These are phyloP conservation scores for Calonectria fujianensis DNA, from an alignment of 2,329 filamentous ascomycete species.

Conservation along the genomic window DNA sequence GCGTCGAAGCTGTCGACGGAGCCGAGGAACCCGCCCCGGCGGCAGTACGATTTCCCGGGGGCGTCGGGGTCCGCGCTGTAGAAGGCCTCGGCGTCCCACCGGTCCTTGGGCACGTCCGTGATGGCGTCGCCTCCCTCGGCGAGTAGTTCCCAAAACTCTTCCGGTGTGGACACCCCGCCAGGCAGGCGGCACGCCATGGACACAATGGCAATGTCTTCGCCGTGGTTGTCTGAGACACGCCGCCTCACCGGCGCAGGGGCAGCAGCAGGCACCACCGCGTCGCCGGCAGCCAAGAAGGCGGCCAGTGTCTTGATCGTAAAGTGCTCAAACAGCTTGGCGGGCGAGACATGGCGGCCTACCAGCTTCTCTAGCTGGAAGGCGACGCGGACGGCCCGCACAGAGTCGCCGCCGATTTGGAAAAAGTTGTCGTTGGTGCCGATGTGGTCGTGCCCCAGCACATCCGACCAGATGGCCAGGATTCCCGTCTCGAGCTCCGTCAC, in stretches of 20 bases:
- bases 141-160: background rate
- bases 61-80: background rate
- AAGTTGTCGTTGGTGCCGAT: background rate
- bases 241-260: background rate
- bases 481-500: background rate
- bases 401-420: slow-evolving; percentile 4
- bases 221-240: background rate
- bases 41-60: background rate
- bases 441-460: background rate
- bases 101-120: background rate
- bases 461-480: background rate
- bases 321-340: background rate
- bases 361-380: background rate
- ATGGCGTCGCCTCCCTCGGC: background rate
- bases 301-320: background rate
- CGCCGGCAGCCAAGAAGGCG: background rate
- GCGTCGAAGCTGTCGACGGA: background rate
- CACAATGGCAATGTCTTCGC: background rate
- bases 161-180: background rate
- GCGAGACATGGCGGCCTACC: background rate
- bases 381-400: background rate
- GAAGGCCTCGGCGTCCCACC: background rate
- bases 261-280: background rate
- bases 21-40: background rate
- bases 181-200: background rate